Evolutionary conservation across 169 alveolate genomes (phyloP), one percentile per base, ranked within the genome.

Genomic region (Condylostoma magnum): DNA sequence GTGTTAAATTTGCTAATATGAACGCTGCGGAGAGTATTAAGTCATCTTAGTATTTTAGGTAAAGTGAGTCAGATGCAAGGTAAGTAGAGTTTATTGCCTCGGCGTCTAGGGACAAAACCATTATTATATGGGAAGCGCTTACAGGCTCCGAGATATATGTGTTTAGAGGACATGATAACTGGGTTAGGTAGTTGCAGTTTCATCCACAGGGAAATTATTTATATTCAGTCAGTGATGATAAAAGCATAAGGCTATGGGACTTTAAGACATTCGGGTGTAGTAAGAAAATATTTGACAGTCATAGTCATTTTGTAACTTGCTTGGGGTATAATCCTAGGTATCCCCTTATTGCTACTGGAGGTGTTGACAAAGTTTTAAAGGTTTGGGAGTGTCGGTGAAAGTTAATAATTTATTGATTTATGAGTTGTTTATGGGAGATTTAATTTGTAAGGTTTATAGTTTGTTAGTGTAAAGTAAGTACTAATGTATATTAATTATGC

Each of bases 151-250:
- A 86, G 68, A 55, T 87, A 31, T 41, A 56, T 18, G 83, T 82
- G 3, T 71, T 89, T 31, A 48, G 34, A 8, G 97, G 95, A 22
- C 95, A 93, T 77, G 91, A 88, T 55, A 86, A 89, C 68, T 82
- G 94, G 92, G 91, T 93, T 12, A 86, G 86, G 30, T 81, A 78
- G 36, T 58, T 93, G 6, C 69, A 83, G n/a, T 86, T 89, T 28
- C 97, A 92, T 65, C 90, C 87, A 12, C 71, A 79, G 51, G 88
- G 89, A 33, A 84, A 80, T 43, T 90, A 69, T 74, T 38, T 92
- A 54, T 74, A 77, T n/a, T 84, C 91, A 12, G 89, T 86, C 20
- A 84, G 94, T 25, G 94, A 87, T 77, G 95, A 93, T 77, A 80
- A 79, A 54, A 74, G 86, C 41, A 52, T 84, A 27, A 73, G 89